Evolutionary conservation across 2,329 filamentous ascomycete genomes (phyloP).

Genomic region (Sporothrix luriei): DNA sequence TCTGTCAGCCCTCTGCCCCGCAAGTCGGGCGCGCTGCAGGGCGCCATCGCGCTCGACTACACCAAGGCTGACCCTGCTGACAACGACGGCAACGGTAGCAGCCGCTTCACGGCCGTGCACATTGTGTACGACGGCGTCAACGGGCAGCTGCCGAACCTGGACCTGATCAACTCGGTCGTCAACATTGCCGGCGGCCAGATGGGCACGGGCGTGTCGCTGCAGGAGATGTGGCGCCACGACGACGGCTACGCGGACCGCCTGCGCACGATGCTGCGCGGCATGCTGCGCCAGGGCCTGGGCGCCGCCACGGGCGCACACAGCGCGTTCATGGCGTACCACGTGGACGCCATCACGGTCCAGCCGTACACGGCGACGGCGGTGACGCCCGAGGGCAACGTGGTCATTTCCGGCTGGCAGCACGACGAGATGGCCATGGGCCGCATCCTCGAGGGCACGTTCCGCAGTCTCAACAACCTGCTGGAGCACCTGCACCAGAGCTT

Average conservation of each 20-base stretch:
- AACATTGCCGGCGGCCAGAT: constrained; percentile 88
- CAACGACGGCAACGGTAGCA: neutral
- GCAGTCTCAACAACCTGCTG: constrained; percentile 92
- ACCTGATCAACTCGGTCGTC: constrained; percentile 92
- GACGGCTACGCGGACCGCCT: constrained; percentile 82
- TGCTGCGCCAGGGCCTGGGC: constrained; percentile 88
- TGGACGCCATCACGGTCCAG: constrained; percentile 92
- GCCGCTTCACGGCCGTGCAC: constrained; percentile 83
- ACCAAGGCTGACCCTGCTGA: constrained; percentile 63
- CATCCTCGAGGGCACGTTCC: constrained; percentile 84
- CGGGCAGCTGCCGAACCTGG: constrained; percentile 91
- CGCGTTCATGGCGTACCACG: constrained; percentile 95
- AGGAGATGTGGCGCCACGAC: constrained; percentile 82
- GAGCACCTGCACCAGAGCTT: constrained; percentile 98
- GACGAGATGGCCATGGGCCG: constrained; percentile 96
- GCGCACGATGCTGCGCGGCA: constrained; percentile 85
- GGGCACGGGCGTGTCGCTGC: constrained; percentile 80
- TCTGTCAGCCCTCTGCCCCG: constrained; percentile 76
- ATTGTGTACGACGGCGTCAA: constrained; percentile 95
- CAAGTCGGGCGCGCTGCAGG: constrained; percentile 92
- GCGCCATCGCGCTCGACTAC: constrained; percentile 91
- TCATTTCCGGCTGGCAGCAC: constrained; percentile 81
- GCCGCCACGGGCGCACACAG: constrained; percentile 90
- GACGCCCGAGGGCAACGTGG: constrained; percentile 48
- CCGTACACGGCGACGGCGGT: constrained; percentile 56